Evolutionary conservation across 2,329 filamentous ascomycete species (phyloP).

Genomic region (Colletotrichum lini): DNA sequence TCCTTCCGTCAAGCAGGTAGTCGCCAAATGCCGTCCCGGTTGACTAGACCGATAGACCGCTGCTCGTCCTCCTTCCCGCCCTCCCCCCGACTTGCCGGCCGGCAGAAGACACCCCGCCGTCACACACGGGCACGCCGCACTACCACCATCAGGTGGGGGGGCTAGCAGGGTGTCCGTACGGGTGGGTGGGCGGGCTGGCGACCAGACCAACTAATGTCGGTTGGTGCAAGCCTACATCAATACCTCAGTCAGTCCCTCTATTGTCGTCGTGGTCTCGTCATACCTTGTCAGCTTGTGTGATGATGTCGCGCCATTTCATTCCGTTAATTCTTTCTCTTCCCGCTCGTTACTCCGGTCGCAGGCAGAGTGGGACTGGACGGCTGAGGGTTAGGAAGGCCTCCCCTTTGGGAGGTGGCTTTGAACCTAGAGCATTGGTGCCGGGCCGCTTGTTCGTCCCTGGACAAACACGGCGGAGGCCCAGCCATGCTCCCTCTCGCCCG

Average conservation of each 20-base stretch:
- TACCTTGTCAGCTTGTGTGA: neutral
- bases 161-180: neutral
- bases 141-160: slow-evolving; percentile 23
- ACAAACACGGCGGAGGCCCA: neutral
- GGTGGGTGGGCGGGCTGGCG: neutral
- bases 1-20: slow-evolving; percentile 7
- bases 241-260: neutral
- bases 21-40: neutral
- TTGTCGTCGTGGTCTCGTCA: neutral
- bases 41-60: slow-evolving; percentile 12
- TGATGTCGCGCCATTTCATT: neutral
- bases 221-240: slow-evolving; percentile 6
- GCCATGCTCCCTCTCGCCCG: no score
- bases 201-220: neutral
- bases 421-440: slow-evolving; percentile 22
- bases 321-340: neutral
- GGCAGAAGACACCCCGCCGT: neutral
- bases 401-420: neutral
- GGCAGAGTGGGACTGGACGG: neutral
- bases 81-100: slow-evolving; percentile 17
- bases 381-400: no score
- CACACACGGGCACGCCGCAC: neutral
- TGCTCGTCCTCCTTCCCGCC: neutral
- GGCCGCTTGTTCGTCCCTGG: slow-evolving; percentile 20
- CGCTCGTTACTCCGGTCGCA: slow-evolving; percentile 9